Evolutionary conservation across 2,329 filamentous ascomycete species (phyloP).

Genomic region (Venturiaceae sp.): DNA sequence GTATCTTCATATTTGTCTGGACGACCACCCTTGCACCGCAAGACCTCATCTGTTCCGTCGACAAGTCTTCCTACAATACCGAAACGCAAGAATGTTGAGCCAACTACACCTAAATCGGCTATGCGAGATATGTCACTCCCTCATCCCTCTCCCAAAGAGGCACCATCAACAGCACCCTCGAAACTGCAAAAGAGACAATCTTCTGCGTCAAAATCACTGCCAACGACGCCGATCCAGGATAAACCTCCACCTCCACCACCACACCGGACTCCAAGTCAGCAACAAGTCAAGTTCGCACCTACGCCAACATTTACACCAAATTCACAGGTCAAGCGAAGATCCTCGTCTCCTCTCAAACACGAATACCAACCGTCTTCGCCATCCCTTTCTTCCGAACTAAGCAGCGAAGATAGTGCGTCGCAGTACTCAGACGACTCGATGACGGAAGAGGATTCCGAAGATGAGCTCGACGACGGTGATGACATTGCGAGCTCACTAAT

Average conservation of each 20-base stretch:
- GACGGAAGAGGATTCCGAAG: constrained; percentile 43
- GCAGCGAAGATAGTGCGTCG: constrained; percentile 44
- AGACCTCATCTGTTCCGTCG: constrained; percentile 36
- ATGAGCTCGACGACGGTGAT: constrained; percentile 44
- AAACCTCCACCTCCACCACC: constrained; percentile 17
- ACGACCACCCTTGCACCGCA: constrained; percentile 1
- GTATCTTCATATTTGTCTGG: background rate
- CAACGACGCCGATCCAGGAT: constrained; percentile 13
- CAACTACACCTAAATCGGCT: background rate
- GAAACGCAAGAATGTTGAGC: constrained; percentile 29
- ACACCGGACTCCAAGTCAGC: constrained; percentile 43
- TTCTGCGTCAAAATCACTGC: background rate
- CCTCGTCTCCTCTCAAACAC: constrained; percentile 90
- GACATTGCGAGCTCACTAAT: constrained; percentile 10
- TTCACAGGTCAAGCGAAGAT: constrained; percentile 50
- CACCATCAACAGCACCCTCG: constrained; percentile 3
- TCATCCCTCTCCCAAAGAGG: background rate
- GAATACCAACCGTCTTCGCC: constrained; percentile 85
- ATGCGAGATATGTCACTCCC: background rate
- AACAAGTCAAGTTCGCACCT: constrained; percentile 31
- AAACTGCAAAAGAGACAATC: constrained; percentile 12
- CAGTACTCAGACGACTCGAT: constrained; percentile 41
- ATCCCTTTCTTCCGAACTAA: constrained; percentile 36
- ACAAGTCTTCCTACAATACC: constrained; percentile 35
- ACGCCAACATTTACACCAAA: constrained; percentile 40